These are phyloP conservation scores for Fusarium pseudoanthophilum DNA, from an alignment of 2,329 filamentous ascomycete species.

Conservation along the genomic window DNA sequence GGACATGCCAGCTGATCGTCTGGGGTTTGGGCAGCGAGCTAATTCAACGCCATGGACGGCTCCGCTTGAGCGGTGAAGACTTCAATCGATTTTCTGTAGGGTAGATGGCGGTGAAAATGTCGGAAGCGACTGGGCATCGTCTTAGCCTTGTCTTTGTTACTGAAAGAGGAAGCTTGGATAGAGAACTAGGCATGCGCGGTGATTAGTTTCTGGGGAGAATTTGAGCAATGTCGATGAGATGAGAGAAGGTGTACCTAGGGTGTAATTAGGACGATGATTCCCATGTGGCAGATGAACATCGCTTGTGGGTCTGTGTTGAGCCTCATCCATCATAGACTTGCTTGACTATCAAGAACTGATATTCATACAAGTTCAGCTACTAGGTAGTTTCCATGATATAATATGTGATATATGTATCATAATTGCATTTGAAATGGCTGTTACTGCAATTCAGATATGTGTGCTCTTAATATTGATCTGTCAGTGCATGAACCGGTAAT, in stretches of 20 bases:
- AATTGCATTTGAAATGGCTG: not conserved
- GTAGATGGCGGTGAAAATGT: constrained; percentile 43
- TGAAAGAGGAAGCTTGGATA: constrained; percentile 16
- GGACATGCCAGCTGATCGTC: constrained; percentile 41
- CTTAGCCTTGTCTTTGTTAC: constrained; percentile 15
- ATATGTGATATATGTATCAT: too few relatives aligned
- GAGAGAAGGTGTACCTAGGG: not conserved
- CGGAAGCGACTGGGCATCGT: constrained; percentile 15
- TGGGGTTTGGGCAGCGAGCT: constrained; percentile 40
- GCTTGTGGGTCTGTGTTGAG: constrained; percentile 14
- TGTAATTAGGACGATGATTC: not conserved
- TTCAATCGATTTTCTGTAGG: constrained; percentile 33
- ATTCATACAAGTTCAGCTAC: not conserved
- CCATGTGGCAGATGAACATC: constrained; percentile 6
- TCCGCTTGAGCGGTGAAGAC: constrained; percentile 41
- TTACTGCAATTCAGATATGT: not conserved
- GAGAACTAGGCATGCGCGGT: constrained; percentile 10
- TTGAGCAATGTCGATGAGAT: not conserved
- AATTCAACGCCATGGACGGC: constrained; percentile 30
- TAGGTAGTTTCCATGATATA: not conserved
- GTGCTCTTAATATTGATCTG: not conserved
- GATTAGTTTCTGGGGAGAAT: not conserved
- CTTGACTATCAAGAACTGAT: not conserved
- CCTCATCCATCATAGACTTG: constrained; percentile 6
- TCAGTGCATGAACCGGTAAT: not conserved